A percentile compares a stretch with the other conserved stretches of the same genome.
These are phyloP conservation scores for Cerrena zonata DNA, from an alignment of 1,284 basidiomycete genomes.

Conservation along the genomic window DNA sequence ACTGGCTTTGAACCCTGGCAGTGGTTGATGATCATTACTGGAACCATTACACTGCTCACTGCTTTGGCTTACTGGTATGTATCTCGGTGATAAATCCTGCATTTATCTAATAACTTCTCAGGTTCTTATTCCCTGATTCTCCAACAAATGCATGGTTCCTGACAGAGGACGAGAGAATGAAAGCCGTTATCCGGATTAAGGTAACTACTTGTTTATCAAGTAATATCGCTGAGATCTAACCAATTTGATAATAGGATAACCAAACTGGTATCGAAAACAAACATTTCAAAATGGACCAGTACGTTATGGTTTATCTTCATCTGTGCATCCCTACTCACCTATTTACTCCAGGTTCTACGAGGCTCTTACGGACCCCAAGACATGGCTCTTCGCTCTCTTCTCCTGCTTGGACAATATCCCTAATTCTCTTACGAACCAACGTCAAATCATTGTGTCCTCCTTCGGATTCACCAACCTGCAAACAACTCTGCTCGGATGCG, in stretches of 20 bases:
- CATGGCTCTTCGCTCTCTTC: constrained; percentile 65
- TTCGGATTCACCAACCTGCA: constrained; percentile 63
- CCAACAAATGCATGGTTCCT: constrained; percentile 69
- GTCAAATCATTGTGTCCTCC: constrained; percentile 60
- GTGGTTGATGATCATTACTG: constrained; percentile 75
- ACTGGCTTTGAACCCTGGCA: constrained; percentile 58
- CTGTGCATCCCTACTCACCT: background rate
- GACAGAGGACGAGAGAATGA: constrained; percentile 52
- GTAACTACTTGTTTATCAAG: constrained; percentile 28
- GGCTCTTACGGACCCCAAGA: constrained; percentile 62
- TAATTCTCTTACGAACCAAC: constrained; percentile 68
- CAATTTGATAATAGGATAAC: constrained; percentile 22
- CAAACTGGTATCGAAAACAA: constrained; percentile 38
- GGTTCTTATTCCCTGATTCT: constrained; percentile 67
- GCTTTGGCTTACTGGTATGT: constrained; percentile 52
- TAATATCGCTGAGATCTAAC: background rate
- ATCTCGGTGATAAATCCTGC: constrained; percentile 2
- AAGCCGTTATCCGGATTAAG: constrained; percentile 64
- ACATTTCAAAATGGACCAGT: constrained; percentile 38
- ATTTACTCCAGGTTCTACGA: constrained; percentile 50
- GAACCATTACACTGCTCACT: constrained; percentile 50
- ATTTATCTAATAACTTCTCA: constrained; percentile 24
- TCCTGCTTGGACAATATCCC: constrained; percentile 59
- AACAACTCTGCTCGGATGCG: constrained; percentile 66
- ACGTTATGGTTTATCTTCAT: constrained; percentile 18